A percentile compares a stretch with the other conserved stretches of the same genome.
phyloP scores from a whole-genome alignment of 2,329 filamentous ascomycete genomes.

The Paracorniculantispora psalliotae region DNA sequence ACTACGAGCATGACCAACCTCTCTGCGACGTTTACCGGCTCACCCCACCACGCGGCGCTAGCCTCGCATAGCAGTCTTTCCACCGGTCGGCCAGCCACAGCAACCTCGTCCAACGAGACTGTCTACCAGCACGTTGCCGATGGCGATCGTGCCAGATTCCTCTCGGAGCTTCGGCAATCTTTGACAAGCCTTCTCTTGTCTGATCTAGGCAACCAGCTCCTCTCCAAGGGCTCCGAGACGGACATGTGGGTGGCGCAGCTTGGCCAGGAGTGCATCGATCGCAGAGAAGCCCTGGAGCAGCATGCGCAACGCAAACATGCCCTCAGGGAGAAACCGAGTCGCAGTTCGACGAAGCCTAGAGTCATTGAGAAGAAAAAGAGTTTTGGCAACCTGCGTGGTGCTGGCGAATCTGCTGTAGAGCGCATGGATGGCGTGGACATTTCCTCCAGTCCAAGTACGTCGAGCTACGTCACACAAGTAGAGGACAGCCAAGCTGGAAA shows the following conservation, averaged over 20 bases:
- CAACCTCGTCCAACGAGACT: conserved; percentile 63
- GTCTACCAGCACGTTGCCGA: conserved; percentile 56
- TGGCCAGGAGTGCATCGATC: conserved; percentile 60
- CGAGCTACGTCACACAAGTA: neutral
- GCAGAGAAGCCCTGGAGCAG: conserved; percentile 51
- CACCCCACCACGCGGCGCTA: conserved; percentile 36
- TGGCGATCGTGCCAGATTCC: conserved; percentile 71
- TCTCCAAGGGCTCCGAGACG: conserved; percentile 86
- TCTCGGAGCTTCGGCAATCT: conserved; percentile 70
- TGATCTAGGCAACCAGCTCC: conserved; percentile 81
- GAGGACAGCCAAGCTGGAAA: conserved; percentile 3
- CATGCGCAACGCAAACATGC: conserved; percentile 36
- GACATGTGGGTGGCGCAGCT: conserved; percentile 78
- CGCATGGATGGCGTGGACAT: conserved; percentile 27
- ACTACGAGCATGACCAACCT: conserved; percentile 57
- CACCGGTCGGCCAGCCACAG: conserved; percentile 57
- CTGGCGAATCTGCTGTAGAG: conserved; percentile 36
- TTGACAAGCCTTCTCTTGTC: conserved; percentile 82
- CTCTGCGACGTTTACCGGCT: conserved; percentile 43
- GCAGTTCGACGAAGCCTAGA: conserved; percentile 43
- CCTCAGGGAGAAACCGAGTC: conserved; percentile 35
- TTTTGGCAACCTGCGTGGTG: conserved; percentile 57
- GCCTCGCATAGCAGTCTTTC: conserved; percentile 44
- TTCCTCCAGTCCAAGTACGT: conserved; percentile 14
- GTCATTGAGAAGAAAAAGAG: conserved; percentile 63